phyloP scores from a whole-genome alignment of 176 grass and related monocot genomes.

The Coix lacrymajobi region DNA sequence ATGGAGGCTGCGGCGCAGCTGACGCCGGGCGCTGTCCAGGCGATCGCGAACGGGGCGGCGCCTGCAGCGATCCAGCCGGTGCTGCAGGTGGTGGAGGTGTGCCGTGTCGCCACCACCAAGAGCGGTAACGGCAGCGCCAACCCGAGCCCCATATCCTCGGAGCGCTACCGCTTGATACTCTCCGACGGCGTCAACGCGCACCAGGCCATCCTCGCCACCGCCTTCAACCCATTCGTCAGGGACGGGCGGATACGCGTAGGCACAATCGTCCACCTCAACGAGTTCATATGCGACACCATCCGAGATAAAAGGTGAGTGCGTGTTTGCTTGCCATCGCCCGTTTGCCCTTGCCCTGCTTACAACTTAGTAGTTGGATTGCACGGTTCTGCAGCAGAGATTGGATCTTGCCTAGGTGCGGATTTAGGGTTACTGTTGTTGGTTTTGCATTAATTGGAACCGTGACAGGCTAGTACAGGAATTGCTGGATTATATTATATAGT shows the following conservation, averaged over 20 bases:
- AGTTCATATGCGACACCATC: conserved; percentile 77
- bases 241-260: conserved; percentile 32
- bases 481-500: no score
- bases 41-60: conserved; percentile 37
- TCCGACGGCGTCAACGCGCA: conserved; percentile 66
- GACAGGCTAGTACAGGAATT: background rate
- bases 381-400: background rate
- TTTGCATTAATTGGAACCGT: background rate
- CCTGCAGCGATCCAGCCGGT: conserved; percentile 44
- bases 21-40: conserved; percentile 45
- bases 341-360: background rate
- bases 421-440: background rate
- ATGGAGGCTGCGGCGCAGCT: conserved; percentile 29
- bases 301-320: conserved; percentile 44
- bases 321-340: background rate
- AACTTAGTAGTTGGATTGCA: background rate
- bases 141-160: background rate
- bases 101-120: conserved; percentile 45
- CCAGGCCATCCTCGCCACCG: conserved; percentile 77
- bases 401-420: background rate
- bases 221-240: conserved; percentile 50
- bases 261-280: conserved; percentile 55
- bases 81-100: conserved; percentile 69
- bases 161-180: conserved; percentile 65
- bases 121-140: background rate